Evolutionary conservation across 192 early-diverging fungal species (phyloP).

Genomic region (Spizellomyces punctatus): DNA sequence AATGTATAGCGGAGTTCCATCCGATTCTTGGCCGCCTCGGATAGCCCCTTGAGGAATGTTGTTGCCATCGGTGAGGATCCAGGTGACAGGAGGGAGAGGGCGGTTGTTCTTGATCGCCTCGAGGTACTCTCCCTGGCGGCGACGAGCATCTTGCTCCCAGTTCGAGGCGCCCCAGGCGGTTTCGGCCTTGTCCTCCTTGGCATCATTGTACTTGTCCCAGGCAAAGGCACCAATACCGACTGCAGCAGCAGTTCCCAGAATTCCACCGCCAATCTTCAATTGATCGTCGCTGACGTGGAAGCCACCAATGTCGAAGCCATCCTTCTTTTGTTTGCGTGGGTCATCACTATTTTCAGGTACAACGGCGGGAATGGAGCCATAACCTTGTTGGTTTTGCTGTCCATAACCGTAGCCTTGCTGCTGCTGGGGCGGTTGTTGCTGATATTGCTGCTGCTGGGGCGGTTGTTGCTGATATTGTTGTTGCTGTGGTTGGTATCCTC

Average conservation of each 20-base stretch:
- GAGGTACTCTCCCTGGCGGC: conserved; percentile 28
- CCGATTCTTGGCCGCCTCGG: conserved; percentile 59
- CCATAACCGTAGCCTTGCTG: conserved; percentile 2
- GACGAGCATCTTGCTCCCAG: conserved; percentile 25
- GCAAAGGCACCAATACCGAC: conserved; percentile 42
- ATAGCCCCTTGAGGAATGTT: conserved; percentile 51
- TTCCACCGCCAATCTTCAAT: conserved; percentile 32
- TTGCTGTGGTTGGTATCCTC: conserved; percentile 6
- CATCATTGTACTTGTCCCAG: conserved; percentile 37
- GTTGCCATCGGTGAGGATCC: conserved; percentile 30
- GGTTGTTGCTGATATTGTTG: background rate
- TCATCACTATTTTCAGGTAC: conserved; percentile 21
- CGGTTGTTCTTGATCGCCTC: conserved; percentile 25
- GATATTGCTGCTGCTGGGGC: conserved; percentile 17
- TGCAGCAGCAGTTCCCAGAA: conserved; percentile 44
- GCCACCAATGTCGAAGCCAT: conserved; percentile 15
- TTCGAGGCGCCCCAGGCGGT: conserved; percentile 15
- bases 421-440: conserved; percentile 27
- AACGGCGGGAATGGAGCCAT: conserved; percentile 1
- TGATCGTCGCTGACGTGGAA: conserved; percentile 9
- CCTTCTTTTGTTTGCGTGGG: conserved; percentile 25
- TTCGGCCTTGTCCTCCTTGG: conserved; percentile 22
- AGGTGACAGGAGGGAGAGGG: conserved; percentile 27
- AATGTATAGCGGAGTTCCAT: conserved; percentile 65
- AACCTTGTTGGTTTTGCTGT: background rate